Evolutionary conservation across 1,284 basidiomycete species (phyloP), one percentile per base, ranked within the genome.

Genomic region (Boletus semigastroideus): DNA sequence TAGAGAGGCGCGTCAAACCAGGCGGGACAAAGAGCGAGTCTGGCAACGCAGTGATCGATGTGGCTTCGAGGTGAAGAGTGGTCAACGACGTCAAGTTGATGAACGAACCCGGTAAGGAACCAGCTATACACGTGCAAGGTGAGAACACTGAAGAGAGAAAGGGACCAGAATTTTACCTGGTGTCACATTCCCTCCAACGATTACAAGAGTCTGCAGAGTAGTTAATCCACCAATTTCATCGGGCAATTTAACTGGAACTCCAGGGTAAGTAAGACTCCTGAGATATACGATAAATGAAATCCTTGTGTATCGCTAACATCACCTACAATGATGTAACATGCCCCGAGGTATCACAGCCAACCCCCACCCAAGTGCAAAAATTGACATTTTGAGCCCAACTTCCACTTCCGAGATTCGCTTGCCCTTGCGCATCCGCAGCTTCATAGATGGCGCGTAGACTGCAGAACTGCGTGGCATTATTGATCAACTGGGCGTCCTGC

Each of bases 331-430:
- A 72, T n/a, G 68, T 63, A 5, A 80, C 72, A 20, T 63, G 60
- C 3, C 78, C 77, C n/a, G 69, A 64, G 2, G 66, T 62, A 57
- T 77, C 72, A 53, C 79, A 81, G 25, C 55, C 61, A 2, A 81
- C 74, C 2, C 80, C 79, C 14, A 57, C 67, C 79, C 80, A 81
- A 1, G 72, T 63, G 57, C 79, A 81, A 52, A 78, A 77, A 31
- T 71, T 68, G 25, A 73, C 61, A 48, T 79, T 74, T 55, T 75
- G 70, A 42, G 73, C 69, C 79, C 79, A 81, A 4, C 74, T 74
- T 5, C 72, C 72, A 17, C 70, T 73, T 34, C 72, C 67, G 13
- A 80, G 65, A 1, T 60, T 67, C 2, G 61, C 59, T 59, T 74
- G 74, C 2, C 73, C 78, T 42, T 67, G 63, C 20, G 67, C 59